Evolutionary conservation across 306 rosid species (phyloP), one percentile per base, ranked within the genome.

Genomic region (Dryas octopetala): DNA sequence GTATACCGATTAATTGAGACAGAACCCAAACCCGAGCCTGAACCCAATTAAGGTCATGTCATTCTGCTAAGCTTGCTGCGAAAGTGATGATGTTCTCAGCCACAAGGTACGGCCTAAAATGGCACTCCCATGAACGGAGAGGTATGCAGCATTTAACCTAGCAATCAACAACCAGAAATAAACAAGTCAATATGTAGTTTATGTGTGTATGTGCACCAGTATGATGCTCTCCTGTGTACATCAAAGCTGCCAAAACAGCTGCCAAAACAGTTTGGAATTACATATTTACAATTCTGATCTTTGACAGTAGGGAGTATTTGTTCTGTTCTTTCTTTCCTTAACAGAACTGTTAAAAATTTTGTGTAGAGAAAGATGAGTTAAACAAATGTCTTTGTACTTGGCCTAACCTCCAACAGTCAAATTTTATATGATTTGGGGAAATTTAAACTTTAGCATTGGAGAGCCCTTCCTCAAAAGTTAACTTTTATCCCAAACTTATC

Each of bases 111-210:
- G 84, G 28, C 95, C 91, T 77, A 87, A 78, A 68, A 89, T 85
- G 59, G 88, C 80, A 15, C 84, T 71, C 58, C 82, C 91, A 54
- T 93, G 98, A 45, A 84, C 81, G 5, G 92, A 82, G 66, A 93
- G 85, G 85, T 93, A 93, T 62, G 96, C 91, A 69, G 93, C 80
- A 68, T 93, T 91, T 71, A 93, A 85, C 89, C 96, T 90, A 68
- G 76, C 74, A 88, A 82, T 61, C 63, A 54, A 74, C 5, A 13
- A 72, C 55, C 1, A 17, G 49, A 80, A 57, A 79, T 57, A 69
- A 78, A 83, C 46, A 47, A 72, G 45, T 55, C n/a, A 59, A 13
- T 38, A 59, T 47, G 15, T 5, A 57, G 66, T 15, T 38, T 32
- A 32, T 32, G 38, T 32, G 38, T 32, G 11, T 64, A 41, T 41